Base-by-base conservation (phyloP, 2,329 filamentous ascomycete genomes). In the Sarocladium oryzae region DNA sequence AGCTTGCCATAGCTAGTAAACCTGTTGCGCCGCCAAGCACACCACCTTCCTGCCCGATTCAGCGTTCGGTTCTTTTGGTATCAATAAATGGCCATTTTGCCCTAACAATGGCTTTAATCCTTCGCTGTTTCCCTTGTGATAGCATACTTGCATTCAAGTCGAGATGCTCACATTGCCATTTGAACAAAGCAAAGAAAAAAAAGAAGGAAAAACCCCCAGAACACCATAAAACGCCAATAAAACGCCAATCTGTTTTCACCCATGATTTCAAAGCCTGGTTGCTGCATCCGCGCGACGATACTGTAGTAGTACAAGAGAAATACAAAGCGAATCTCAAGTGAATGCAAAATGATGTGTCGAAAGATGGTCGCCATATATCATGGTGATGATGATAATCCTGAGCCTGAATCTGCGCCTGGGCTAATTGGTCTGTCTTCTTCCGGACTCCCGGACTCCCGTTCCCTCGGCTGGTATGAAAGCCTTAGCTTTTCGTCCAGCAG, bases 401-500 rank as follows among this genome's bases (percentile, higher is more conserved):
- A 48, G 45, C 59, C 65, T 23, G 62, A 64, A 32, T 65, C 66
- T 48, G 61, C 66, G 28, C 65, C 66, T 24, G 61, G 61, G 51
- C 65, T 70, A 52, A 58, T 60, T 36, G 61, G 64, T 45, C 61
- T 57, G 48, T 63, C 63, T 33, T 64, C 63, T 24, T 59, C 59
- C 24, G 56, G 55, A 50, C 56, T 64, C 4, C 64, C 63, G 15
- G 57, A 57, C 20, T 63, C 65, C 51, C 59, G 56, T 53, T 66
- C 61, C 52, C 59, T 61, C 32, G 63, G 59, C 30, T 68, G 62
- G 59, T 64, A 69, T 9, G 62, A 73, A 30, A 82, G 66, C 43
- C 76, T 70, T 49, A 89, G 74, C 63, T 86, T 87, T 64, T 89
- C 83, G 56, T 90, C 86, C 40, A 91, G 73, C 66, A 89, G 75